Percentiles rank a stretch among this genome's conserved stretches.
Evolutionary conservation across 1,284 basidiomycete genomes (phyloP).

Genomic region (Austroboletus niveus): DNA sequence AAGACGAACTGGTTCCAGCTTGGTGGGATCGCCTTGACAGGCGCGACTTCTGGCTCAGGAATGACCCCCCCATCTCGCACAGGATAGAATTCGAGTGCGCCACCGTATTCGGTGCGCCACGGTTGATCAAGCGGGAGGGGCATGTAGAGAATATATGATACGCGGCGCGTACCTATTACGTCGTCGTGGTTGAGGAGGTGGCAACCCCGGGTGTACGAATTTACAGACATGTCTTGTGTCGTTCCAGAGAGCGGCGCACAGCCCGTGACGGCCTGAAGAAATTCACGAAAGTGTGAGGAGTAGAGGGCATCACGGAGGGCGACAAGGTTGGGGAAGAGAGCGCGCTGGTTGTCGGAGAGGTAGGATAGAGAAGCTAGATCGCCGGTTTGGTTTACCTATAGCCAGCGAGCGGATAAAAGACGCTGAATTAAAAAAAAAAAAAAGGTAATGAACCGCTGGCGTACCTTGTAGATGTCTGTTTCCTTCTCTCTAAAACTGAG

Average conservation of each 20-base stretch:
- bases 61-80: slow-evolving; percentile 46
- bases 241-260: slow-evolving; percentile 90
- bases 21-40: slow-evolving; percentile 66
- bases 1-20: slow-evolving; percentile 98
- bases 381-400: slow-evolving; percentile 93
- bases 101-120: slow-evolving; percentile 85
- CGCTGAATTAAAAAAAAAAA: background rate
- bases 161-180: slow-evolving; percentile 92
- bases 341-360: slow-evolving; percentile 74
- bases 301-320: slow-evolving; percentile 91
- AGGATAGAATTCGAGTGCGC: slow-evolving; percentile 95
- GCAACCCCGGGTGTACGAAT: slow-evolving; percentile 87
- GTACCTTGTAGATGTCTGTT: slow-evolving; percentile 97
- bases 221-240: slow-evolving; percentile 96
- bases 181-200: slow-evolving; percentile 98
- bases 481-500: slow-evolving; percentile 96
- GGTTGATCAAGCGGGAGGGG: slow-evolving; percentile 75
- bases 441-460: no score
- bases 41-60: slow-evolving; percentile 62
- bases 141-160: slow-evolving; percentile 98
- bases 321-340: slow-evolving; percentile 77
- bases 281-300: slow-evolving; percentile 80
- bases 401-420: background rate
- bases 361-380: slow-evolving; percentile 93
- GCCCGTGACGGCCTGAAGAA: slow-evolving; percentile 86